These are phyloP conservation scores for Diaporthe sp. DNA, from an alignment of 2,329 filamentous ascomycete species.

Conservation along the genomic window DNA sequence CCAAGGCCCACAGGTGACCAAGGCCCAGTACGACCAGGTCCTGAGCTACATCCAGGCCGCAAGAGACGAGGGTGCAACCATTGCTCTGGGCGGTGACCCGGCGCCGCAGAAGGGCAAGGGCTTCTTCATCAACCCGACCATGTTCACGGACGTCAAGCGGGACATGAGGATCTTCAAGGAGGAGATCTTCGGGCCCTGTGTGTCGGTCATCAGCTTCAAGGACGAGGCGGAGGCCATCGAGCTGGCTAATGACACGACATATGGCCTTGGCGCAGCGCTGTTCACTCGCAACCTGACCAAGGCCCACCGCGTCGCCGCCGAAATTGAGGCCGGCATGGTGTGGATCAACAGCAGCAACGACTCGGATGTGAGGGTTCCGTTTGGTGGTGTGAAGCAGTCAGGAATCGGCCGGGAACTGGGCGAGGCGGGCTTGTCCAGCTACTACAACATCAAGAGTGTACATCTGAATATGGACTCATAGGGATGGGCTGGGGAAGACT, in stretches of 20 bases:
- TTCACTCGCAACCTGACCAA: slow-evolving; percentile 69
- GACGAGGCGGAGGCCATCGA: slow-evolving; percentile 55
- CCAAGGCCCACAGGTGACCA: slow-evolving; percentile 79
- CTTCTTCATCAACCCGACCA: slow-evolving; percentile 53
- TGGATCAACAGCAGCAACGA: slow-evolving; percentile 62
- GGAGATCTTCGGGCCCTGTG: slow-evolving; percentile 56
- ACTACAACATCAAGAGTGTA: slow-evolving; percentile 54
- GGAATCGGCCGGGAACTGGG: slow-evolving; percentile 55
- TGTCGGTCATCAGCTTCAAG: slow-evolving; percentile 52
- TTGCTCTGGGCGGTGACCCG: slow-evolving; percentile 71
- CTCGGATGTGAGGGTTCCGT: slow-evolving; percentile 67
- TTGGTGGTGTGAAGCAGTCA: slow-evolving; percentile 56
- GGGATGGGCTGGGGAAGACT: neutral
- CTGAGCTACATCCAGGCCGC: slow-evolving; percentile 76
- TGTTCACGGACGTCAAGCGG: slow-evolving; percentile 53
- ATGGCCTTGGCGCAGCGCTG: slow-evolving; percentile 70
- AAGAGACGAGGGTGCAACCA: slow-evolving; percentile 75
- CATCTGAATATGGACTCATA: slow-evolving; percentile 53
- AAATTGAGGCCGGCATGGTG: slow-evolving; percentile 69
- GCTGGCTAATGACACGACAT: slow-evolving; percentile 62
- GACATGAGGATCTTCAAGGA: slow-evolving; percentile 53
- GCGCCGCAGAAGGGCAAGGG: slow-evolving; percentile 66
- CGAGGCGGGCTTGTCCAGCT: slow-evolving; percentile 53
- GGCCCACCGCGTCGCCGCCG: slow-evolving; percentile 62
- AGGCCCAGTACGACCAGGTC: slow-evolving; percentile 76